Base-by-base conservation (phyloP, 2,329 filamentous ascomycete genomes). In the Phaeophleospora eucalypticola region DNA sequence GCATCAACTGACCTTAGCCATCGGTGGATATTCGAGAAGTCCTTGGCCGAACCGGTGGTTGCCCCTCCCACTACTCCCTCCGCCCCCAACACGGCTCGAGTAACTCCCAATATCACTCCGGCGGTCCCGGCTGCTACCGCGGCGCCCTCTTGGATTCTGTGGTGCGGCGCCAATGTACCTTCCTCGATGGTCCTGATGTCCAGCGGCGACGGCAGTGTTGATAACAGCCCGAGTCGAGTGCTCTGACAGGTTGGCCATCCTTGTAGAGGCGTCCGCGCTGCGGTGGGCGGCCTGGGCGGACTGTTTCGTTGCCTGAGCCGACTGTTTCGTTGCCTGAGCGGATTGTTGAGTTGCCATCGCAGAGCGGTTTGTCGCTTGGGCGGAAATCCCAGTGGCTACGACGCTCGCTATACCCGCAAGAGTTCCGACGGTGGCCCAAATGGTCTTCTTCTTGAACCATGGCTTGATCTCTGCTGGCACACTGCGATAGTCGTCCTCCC, bases 391-490 rank as follows among this genome's bases (percentile, higher is more conserved):
- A 6, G 43, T 45, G 14, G 53, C 49, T 4, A 45, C 46, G 10
- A 56, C 47, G 35, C 49, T 51, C 27, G 51, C 46, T 19, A 56
- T 48, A n/a, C 46, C 50, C 12, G 53, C 53, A 12, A 52, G 41
- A 29, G 47, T 53, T 14, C 52, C 54, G 12, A 53, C 35, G 3
- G 52, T 54, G 6, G 52, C 52, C 54, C 54, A 57, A 21, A 57
- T n/a, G 3, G 54, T 51, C 29, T 57, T 57, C 48, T 57, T 57
- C 18, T 54, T 54, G 48, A 47, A 57, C 52, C 52, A 57, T 14
- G 52, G 49, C 17, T 47, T 45, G 24, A 29, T 7, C 15, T 47
- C 43, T 27, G 43, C 18, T 15, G 41, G 15, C 8, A 21, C 34
- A n/a, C n/a, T n/a, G 19, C 43, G 21, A n/a, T 36, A 18, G 18